Evolutionary conservation across 768 basidiomycete species (phyloP).

Genomic region (Galerina sulciceps): DNA sequence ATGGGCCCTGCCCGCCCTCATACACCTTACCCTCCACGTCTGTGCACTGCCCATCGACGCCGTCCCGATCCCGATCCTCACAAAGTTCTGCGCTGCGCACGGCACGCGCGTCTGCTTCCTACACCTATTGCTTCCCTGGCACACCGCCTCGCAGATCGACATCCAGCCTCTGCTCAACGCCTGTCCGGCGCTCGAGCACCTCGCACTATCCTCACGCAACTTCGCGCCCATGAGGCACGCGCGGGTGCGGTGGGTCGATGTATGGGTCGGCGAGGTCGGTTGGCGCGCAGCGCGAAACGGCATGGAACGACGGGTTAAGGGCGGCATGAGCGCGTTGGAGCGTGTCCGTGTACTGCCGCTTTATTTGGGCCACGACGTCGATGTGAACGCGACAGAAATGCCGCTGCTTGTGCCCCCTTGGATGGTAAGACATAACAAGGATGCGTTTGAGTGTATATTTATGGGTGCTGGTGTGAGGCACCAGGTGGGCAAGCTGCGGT

Average conservation of each 20-base stretch:
- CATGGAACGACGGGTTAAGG: background rate
- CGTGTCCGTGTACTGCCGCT: background rate
- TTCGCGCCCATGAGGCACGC: background rate
- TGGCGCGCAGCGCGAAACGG: background rate
- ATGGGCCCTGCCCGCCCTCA: too few species aligned
- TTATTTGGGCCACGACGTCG: background rate
- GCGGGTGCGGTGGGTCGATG: constrained; percentile 3
- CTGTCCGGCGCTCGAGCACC: constrained; percentile 1
- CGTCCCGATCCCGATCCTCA: too few species aligned
- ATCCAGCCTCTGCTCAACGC: background rate
- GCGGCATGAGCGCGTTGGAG: background rate
- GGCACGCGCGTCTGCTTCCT: too few species aligned
- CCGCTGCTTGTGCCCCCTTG: too few species aligned
- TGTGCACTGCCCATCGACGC: too few species aligned
- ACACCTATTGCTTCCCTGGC: too few species aligned
- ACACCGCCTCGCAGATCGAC: too few species aligned
- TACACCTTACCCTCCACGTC: too few species aligned
- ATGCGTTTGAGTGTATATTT: too few species aligned
- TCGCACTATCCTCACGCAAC: background rate
- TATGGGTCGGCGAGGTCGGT: background rate
- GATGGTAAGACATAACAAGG: background rate
- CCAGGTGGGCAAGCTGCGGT: too few species aligned
- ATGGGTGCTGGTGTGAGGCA: too few species aligned
- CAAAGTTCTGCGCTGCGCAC: too few species aligned
- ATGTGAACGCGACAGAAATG: background rate